Evolutionary conservation across 345 rosid species (phyloP).

Genomic region (Syzygium aqueum): DNA sequence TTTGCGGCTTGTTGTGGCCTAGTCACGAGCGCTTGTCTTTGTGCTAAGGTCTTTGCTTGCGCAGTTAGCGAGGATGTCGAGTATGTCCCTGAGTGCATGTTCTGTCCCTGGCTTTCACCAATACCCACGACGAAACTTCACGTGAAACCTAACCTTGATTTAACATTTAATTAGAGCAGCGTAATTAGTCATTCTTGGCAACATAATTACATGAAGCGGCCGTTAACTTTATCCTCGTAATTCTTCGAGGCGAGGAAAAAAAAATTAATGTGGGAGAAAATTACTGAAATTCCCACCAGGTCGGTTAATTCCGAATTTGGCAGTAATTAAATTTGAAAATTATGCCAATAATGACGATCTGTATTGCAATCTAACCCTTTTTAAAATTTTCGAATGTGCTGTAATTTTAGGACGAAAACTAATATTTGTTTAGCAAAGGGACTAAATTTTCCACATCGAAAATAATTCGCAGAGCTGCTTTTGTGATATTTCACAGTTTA

Average conservation of each 20-base stretch:
- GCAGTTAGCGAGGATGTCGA: neutral
- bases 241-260: neutral
- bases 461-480: no score
- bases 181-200: neutral
- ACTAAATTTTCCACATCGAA: neutral
- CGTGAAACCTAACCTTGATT: neutral
- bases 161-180: neutral
- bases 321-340: neutral
- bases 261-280: neutral
- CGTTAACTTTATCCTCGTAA: neutral
- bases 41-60: neutral
- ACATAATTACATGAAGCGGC: neutral
- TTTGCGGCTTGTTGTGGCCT: neutral
- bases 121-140: neutral
- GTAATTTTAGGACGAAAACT: neutral
- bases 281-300: neutral
- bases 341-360: neutral
- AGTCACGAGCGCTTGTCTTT: neutral
- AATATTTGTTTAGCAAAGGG: neutral
- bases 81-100: neutral
- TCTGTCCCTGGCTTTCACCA: neutral
- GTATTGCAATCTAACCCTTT: neutral
- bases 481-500: no score
- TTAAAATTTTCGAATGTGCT: neutral
- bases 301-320: neutral